A percentile compares a stretch with the other conserved stretches of the same genome.
Conservation (phyloP, 169 alveolate genomes). For the Neospora caninum region DNA sequence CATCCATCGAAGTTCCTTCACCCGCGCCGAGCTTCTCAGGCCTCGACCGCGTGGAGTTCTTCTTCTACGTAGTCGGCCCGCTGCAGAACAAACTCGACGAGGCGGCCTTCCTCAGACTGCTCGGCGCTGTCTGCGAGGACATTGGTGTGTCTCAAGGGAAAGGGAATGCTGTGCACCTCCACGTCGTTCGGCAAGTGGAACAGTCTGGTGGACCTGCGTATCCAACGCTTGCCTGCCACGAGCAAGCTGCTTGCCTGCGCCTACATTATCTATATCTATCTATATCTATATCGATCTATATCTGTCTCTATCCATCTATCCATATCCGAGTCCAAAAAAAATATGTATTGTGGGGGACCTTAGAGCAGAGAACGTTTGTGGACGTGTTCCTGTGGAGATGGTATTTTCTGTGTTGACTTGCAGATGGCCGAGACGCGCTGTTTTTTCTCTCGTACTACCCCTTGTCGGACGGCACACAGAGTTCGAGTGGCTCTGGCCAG, state of each 20-base stretch:
- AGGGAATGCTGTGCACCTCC: no score
- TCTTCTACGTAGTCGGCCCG: background rate
- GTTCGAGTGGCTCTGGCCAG: background rate
- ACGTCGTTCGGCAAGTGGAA: no score
- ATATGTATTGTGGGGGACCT: no score
- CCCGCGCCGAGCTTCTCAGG: background rate
- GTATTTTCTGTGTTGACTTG: background rate
- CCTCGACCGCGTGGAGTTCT: constrained; percentile 3
- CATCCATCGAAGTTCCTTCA: background rate
- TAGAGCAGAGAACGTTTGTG: no score
- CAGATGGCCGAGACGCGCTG: background rate
- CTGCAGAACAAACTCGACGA: background rate
- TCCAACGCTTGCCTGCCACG: no score
- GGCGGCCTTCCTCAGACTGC: background rate
- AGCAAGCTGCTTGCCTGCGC: no score
- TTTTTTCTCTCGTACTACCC: background rate
- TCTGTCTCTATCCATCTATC: background rate
- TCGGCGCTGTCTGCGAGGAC: constrained; percentile 27
- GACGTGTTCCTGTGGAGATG: background rate
- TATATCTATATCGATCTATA: background rate
- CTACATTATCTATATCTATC: no score
- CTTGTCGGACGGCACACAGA: background rate
- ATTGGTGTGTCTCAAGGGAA: background rate
- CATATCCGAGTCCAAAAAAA: no score
- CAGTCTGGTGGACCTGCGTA: no score